Conservation (phyloP, 108 stramenopile species). For the Stephanodiscus triporus region DNA sequence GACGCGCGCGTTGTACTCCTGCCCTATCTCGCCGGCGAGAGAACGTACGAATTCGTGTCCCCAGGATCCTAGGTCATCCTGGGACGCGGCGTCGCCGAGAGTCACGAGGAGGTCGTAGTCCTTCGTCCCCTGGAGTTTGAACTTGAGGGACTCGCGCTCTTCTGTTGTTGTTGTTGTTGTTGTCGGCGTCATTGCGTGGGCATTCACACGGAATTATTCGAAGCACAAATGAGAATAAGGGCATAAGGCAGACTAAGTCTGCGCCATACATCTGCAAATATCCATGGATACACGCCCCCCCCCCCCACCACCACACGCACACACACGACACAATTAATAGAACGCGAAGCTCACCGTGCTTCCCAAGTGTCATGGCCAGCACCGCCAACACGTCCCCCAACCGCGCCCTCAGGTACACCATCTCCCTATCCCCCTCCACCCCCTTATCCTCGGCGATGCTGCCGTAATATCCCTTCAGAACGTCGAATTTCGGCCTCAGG, state of each 20-base stretch:
- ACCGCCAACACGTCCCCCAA: slow-evolving; percentile 97
- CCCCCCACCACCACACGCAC: not conserved
- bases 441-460: slow-evolving; percentile 42
- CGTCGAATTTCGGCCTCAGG: slow-evolving; percentile 91
- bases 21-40: slow-evolving; percentile 96
- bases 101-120: slow-evolving; percentile 68
- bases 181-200: too few species aligned
- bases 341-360: slow-evolving; percentile 64
- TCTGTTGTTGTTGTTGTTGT: slow-evolving; percentile 33
- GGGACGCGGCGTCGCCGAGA: slow-evolving; percentile 48
- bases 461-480: slow-evolving; percentile 79
- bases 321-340: not conserved
- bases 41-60: slow-evolving; percentile 98
- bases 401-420: slow-evolving; percentile 63
- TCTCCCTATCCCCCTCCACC: slow-evolving; percentile 57
- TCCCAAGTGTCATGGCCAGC: slow-evolving; percentile 97
- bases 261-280: too few species aligned
- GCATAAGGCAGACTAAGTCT: too few species aligned
- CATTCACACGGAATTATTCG: too few species aligned
- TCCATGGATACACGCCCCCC: too few species aligned
- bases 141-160: slow-evolving; percentile 89
- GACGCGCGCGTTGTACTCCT: slow-evolving; percentile 92
- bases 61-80: slow-evolving; percentile 92
- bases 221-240: too few species aligned
- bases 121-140: slow-evolving; percentile 87